Conservation (phyloP, 768 basidiomycete genomes). For the Leccinum obscurum region DNA sequence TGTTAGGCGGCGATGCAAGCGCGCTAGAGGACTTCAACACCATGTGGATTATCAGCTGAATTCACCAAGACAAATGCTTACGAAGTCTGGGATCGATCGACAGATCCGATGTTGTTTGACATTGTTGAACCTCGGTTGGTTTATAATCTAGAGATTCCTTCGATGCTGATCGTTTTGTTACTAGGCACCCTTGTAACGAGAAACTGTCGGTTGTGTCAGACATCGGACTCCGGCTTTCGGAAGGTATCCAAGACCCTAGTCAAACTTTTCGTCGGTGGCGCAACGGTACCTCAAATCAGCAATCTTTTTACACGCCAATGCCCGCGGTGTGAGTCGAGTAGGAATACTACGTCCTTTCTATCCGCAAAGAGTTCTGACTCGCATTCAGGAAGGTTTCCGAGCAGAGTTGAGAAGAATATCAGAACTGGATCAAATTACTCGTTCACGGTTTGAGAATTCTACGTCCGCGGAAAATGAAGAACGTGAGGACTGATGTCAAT, state of each 20-base stretch:
- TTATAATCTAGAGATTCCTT: not conserved
- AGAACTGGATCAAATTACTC: too few species aligned
- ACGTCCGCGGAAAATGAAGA: too few species aligned
- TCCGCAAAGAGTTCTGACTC: too few species aligned
- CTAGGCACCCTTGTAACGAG: slow-evolving; percentile 90
- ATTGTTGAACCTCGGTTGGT: slow-evolving; percentile 86
- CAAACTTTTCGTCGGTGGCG: too few species aligned
- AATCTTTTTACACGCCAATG: too few species aligned
- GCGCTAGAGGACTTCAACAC: slow-evolving; percentile 82
- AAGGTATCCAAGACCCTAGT: slow-evolving; percentile 83
- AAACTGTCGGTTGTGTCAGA: slow-evolving; percentile 89
- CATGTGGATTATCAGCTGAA: slow-evolving; percentile 71
- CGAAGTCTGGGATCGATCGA: slow-evolving; percentile 86
- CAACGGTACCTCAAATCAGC: too few species aligned
- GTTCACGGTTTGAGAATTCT: too few species aligned
- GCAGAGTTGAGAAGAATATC: too few species aligned
- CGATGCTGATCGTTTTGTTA: slow-evolving; percentile 3
- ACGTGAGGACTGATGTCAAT: too few species aligned
- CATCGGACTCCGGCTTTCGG: slow-evolving; percentile 86
- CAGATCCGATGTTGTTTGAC: slow-evolving; percentile 93
- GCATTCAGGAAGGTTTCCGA: too few species aligned
- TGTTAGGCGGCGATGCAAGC: slow-evolving; percentile 52
- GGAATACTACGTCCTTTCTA: too few species aligned
- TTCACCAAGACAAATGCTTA: slow-evolving; percentile 88
- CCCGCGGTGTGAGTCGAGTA: too few species aligned